Conservation (phyloP, 371 early-diverging fungal genomes). For the Apophysomyces elegans region DNA sequence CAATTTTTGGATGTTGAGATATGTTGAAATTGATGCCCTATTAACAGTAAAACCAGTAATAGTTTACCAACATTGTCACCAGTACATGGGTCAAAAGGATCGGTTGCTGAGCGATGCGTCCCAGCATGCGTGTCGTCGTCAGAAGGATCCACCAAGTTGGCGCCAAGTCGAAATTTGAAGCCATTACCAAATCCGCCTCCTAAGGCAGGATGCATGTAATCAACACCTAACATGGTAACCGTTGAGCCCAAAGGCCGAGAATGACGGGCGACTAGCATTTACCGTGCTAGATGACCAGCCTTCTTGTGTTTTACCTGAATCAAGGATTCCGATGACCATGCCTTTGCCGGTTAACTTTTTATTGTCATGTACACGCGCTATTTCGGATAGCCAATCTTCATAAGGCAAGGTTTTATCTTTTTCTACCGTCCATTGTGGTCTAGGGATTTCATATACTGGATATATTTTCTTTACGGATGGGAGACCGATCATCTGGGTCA, state of each 20-base stretch:
- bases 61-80: slow-evolving; percentile 24
- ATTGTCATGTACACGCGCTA: slow-evolving; percentile 14
- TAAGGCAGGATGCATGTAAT: slow-evolving; percentile 65
- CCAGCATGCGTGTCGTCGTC: slow-evolving; percentile 28
- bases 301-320: slow-evolving; percentile 20
- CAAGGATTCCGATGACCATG: slow-evolving; percentile 33
- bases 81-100: slow-evolving; percentile 30
- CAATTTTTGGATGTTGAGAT: no score
- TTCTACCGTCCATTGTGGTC: slow-evolving; percentile 28
- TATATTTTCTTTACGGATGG: slow-evolving; percentile 33
- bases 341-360: slow-evolving; percentile 24
- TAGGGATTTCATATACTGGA: slow-evolving; percentile 33
- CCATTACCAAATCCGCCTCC: slow-evolving; percentile 65
- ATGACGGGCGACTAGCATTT: no score
- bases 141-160: slow-evolving; percentile 30
- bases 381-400: slow-evolving; percentile 16
- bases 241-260: no score
- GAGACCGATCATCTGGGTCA: slow-evolving; percentile 18
- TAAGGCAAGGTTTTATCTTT: slow-evolving; percentile 15
- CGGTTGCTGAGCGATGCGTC: slow-evolving; percentile 18
- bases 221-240: slow-evolving; percentile 37
- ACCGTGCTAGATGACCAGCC: background rate
- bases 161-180: slow-evolving; percentile 47
- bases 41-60: background rate
- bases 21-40: background rate